Evolutionary conservation across 805 yeast genomes (phyloP).

Genomic region (Scheffersomyces stipitis): DNA sequence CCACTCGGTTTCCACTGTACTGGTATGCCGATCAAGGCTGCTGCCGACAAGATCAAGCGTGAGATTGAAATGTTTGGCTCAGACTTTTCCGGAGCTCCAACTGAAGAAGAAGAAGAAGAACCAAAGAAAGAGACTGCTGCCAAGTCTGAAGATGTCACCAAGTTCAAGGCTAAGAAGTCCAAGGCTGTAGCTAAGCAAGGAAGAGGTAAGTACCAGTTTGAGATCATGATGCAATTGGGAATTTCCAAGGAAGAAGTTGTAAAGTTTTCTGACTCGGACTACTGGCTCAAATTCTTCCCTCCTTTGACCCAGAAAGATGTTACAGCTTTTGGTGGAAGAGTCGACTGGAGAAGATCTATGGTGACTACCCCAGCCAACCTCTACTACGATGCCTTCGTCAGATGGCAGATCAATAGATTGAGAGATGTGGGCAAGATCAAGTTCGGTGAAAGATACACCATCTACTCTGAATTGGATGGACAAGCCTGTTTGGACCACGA

Average conservation of each 20-base stretch:
- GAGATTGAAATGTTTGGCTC: slow-evolving; percentile 89
- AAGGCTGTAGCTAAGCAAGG: slow-evolving; percentile 95
- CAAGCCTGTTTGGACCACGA: slow-evolving; percentile 99
- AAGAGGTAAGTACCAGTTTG: slow-evolving; percentile 90
- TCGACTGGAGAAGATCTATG: slow-evolving; percentile 97
- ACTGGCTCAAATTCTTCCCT: slow-evolving; percentile 93
- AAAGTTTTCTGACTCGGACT: slow-evolving; percentile 86
- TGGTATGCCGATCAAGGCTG: slow-evolving; percentile 96
- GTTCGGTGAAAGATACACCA: slow-evolving; percentile 97
- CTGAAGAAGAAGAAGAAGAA: slow-evolving; percentile 53
- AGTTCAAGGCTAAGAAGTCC: slow-evolving; percentile 88
- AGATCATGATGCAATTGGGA: slow-evolving; percentile 94
- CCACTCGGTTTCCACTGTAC: slow-evolving; percentile 99
- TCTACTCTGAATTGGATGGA: slow-evolving; percentile 96
- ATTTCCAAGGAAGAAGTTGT: slow-evolving; percentile 78
- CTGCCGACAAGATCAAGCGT: slow-evolving; percentile 92
- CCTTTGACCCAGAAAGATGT: slow-evolving; percentile 83
- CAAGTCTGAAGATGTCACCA: slow-evolving; percentile 74
- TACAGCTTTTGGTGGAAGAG: slow-evolving; percentile 80
- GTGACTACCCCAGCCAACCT: slow-evolving; percentile 95
- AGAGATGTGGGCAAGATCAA: slow-evolving; percentile 87
- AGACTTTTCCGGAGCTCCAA: slow-evolving; percentile 69
- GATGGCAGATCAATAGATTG: slow-evolving; percentile 94
- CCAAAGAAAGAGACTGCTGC: slow-evolving; percentile 28
- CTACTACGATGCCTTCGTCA: slow-evolving; percentile 89